Evolutionary conservation across 2,329 filamentous ascomycete species (phyloP).

Genomic region (Hymenotorrendiella dingleyae): DNA sequence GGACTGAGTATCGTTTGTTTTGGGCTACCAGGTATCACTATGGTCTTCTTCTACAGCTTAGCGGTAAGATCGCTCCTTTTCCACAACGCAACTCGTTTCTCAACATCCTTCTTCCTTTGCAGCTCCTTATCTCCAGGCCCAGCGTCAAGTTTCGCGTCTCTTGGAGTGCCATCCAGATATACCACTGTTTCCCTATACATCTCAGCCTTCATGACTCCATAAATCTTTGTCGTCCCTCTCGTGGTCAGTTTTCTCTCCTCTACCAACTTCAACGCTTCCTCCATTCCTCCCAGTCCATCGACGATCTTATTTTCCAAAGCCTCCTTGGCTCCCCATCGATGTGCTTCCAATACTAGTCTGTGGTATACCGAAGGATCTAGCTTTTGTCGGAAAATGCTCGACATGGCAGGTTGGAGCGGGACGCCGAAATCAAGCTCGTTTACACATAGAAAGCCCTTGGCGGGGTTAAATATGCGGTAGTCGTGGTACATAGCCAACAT

Average conservation of each 20-base stretch:
- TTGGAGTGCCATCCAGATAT: conserved; percentile 48
- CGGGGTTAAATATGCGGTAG: conserved; percentile 70
- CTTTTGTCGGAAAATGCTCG: conserved; percentile 68
- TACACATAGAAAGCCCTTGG: conserved; percentile 68
- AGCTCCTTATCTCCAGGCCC: conserved; percentile 33
- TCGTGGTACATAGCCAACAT: conserved; percentile 80
- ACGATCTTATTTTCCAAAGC: conserved; percentile 63
- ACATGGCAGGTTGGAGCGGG: conserved; percentile 69
- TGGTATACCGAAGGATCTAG: conserved; percentile 50
- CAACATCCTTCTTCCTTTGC: conserved; percentile 17
- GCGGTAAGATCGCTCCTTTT: conserved; percentile 22
- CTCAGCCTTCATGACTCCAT: conserved; percentile 66
- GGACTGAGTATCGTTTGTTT: no score
- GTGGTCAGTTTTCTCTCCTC: conserved; percentile 50
- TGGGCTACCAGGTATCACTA: no score
- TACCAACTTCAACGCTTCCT: conserved; percentile 57
- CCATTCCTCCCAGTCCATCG: conserved; percentile 59
- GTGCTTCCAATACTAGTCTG: conserved; percentile 66
- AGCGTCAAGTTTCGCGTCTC: conserved; percentile 37
- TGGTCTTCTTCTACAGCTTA: conserved; percentile 24
- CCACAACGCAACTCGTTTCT: conserved; percentile 23
- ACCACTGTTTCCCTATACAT: conserved; percentile 64
- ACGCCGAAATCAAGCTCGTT: conserved; percentile 79
- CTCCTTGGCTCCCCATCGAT: conserved; percentile 56
- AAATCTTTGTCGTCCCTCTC: conserved; percentile 61